Evolutionary conservation across 176 grass and related monocot genomes (phyloP), one percentile per base, ranked within the genome.

Genomic region (Oryza australiensis): DNA sequence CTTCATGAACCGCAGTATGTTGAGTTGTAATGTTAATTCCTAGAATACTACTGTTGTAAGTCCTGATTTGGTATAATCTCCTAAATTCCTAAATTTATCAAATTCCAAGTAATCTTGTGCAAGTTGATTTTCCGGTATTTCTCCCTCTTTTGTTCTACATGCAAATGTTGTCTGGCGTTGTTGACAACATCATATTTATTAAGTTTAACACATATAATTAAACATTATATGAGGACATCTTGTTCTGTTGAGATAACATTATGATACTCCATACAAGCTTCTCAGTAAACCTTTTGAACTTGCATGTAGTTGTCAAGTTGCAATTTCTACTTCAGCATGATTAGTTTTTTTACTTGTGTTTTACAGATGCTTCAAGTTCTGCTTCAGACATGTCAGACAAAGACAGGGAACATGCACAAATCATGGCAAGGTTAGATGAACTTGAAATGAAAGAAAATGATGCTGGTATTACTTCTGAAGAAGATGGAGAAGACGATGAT

Each of bases 391-490:
- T 88, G 71, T 59, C 76, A 74, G 83, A 91, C 64, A 86, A 88
- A 88, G 88, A 93, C 45, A 88, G 32, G 51, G 91, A 92, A 70
- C 87, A 90, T 91, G 83, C 75, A 86, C 86, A 62, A 66, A 84
- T 99, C 64, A 92, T 95, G 87, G 82, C 90, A 70, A 91, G 84
- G 70, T 76, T 99, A 86, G 87, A 90, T 60, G 91, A 94, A 90
- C 73, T 95, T 34, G 93, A 95, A 76, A 90, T 71, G 76, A 78
- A 95, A 83, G 96, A 99, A 82, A 75, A 73, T 38, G 91, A 95
- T 66, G 83, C 77, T 78, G 93, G 87, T 81, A 86, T 48, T 85
- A 42, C 75, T 77, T 92, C 85, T 45, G 82, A 75, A 70, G 83
- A 90, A 37, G 73, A 80, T 11, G 87, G 76, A 51, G 78, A 51